A percentile compares a stretch with the other conserved stretches of the same genome.
These are phyloP conservation scores for Fragaria ananassa DNA, from an alignment of 306 rosid genomes.

Conservation along the genomic window DNA sequence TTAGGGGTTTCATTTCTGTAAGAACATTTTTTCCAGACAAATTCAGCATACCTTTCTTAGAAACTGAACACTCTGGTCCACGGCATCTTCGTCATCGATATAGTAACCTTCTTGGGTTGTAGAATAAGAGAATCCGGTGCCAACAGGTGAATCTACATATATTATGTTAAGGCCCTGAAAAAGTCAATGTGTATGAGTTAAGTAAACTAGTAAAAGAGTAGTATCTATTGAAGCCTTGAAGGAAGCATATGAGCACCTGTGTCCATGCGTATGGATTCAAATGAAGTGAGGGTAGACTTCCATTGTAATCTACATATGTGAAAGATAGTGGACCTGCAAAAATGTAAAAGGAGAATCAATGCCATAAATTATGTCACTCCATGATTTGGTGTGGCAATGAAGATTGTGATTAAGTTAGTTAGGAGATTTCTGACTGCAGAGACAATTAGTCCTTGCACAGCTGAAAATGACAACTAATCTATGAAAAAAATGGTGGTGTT, in stretches of 20 bases:
- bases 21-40: neutral
- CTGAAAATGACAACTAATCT: neutral
- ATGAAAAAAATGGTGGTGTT: neutral
- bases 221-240: neutral
- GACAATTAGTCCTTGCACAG: neutral
- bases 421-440: neutral
- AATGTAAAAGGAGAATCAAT: neutral
- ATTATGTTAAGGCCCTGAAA: constrained; percentile 20
- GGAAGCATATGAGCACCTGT: constrained; percentile 9
- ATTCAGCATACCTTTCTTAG: constrained; percentile 17
- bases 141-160: constrained; percentile 27
- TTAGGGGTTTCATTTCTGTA: neutral
- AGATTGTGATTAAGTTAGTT: neutral
- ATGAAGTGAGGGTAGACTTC: constrained; percentile 25
- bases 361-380: no score
- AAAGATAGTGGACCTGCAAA: constrained; percentile 29
- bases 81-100: constrained; percentile 18
- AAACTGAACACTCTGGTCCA: constrained; percentile 14
- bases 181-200: neutral
- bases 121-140: constrained; percentile 32
- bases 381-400: neutral
- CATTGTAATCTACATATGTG: constrained; percentile 19
- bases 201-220: neutral
- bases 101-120: constrained; percentile 26
- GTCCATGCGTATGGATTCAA: constrained; percentile 24